Conservation (phyloP, 208 protist species). For the Acanthamoeba royreba region DNA sequence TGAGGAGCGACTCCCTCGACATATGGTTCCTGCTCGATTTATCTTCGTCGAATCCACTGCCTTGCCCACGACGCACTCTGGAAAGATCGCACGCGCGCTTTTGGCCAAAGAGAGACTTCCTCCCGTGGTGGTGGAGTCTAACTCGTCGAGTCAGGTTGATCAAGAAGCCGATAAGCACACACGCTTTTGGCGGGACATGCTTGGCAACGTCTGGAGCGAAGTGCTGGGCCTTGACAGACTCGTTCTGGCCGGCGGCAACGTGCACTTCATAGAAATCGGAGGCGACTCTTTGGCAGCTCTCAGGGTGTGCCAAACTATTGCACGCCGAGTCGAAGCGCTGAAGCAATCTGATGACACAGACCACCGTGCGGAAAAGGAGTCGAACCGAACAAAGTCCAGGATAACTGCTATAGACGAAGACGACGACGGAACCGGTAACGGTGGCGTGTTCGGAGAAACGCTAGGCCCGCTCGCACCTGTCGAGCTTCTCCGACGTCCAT, state of each 20-base stretch:
- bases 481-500: constrained; percentile 2
- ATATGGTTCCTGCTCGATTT: constrained; percentile 32
- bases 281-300: constrained; percentile 27
- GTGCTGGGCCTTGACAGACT: not conserved
- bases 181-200: too few relatives aligned
- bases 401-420: not conserved
- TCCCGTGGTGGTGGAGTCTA: not conserved
- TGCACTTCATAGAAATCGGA: not conserved
- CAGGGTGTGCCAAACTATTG: not conserved
- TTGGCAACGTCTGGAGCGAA: not conserved
- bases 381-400: not conserved
- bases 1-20: not conserved
- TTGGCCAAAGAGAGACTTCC: not conserved
- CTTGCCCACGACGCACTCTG: not conserved
- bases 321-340: not conserved
- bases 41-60: not conserved
- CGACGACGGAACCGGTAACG: not conserved
- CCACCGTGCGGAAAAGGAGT: not conserved
- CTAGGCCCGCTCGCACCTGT: not conserved
- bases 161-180: too few relatives aligned
- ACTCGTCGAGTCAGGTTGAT: too few relatives aligned
- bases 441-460: not conserved
- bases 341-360: not conserved
- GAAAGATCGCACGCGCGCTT: not conserved
- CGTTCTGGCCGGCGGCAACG: not conserved